Conservation (phyloP, 2,329 filamentous ascomycete species). For the Monosporascus ibericus region DNA sequence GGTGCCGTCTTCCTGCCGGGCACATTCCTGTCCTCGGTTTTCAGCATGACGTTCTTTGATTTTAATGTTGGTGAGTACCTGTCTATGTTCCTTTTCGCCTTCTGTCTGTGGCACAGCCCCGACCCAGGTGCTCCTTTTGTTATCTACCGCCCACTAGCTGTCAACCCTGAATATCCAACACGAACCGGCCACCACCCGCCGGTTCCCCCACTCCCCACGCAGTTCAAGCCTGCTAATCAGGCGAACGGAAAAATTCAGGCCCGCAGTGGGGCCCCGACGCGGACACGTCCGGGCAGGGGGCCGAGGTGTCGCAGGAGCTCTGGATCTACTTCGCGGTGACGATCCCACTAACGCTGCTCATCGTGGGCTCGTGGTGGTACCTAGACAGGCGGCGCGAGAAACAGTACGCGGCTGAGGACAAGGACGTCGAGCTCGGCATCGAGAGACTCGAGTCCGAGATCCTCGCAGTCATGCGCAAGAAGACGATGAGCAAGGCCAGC, state of each 20-base stretch:
- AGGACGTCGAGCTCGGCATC: constrained; percentile 48
- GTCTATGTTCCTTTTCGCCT: background rate
- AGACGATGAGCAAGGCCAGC: constrained; percentile 49
- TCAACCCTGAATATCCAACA: no score
- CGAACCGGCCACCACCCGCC: no score
- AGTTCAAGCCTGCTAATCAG: background rate
- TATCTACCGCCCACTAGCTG: background rate
- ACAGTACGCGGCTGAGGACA: constrained; percentile 42
- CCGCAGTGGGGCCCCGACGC: constrained; percentile 4
- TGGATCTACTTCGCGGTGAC: constrained; percentile 62
- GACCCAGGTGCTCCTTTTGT: background rate
- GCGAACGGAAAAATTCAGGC: background rate
- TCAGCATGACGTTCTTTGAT: constrained; percentile 63
- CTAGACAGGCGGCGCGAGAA: constrained; percentile 46
- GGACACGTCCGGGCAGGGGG: constrained; percentile 24
- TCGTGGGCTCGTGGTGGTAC: constrained; percentile 50
- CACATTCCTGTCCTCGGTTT: constrained; percentile 56
- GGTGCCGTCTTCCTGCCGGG: constrained; percentile 59
- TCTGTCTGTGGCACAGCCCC: background rate
- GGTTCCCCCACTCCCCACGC: background rate
- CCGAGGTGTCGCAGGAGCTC: constrained; percentile 43
- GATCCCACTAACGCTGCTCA: constrained; percentile 48
- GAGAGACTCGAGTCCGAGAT: constrained; percentile 52
- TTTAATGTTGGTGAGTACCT: constrained; percentile 40
- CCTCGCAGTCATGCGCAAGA: constrained; percentile 48